A percentile compares a stretch with the other conserved stretches of the same genome.
Evolutionary conservation across 2,329 filamentous ascomycete genomes (phyloP).

Genomic region (Colletotrichum limetticola): DNA sequence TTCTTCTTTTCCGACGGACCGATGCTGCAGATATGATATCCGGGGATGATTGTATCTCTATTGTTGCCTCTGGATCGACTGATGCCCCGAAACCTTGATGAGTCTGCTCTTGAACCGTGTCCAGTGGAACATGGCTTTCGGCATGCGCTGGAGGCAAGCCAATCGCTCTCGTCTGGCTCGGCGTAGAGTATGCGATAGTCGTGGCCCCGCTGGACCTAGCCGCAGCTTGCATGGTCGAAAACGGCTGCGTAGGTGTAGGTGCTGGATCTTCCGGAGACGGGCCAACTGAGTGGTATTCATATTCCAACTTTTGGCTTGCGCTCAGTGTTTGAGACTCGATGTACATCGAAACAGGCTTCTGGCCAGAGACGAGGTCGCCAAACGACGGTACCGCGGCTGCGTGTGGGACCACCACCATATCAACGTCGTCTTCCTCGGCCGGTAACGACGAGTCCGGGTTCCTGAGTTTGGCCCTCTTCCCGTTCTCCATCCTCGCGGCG

Average conservation of each 20-base stretch:
- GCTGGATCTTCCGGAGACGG: conserved; percentile 36
- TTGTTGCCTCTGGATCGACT: neutral
- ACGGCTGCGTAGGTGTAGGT: conserved; percentile 22
- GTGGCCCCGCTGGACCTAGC: conserved; percentile 43
- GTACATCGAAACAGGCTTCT: conserved; percentile 41
- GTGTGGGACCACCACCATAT: conserved; percentile 37
- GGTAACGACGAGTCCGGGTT: neutral
- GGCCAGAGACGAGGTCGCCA: conserved; percentile 21
- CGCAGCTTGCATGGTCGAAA: conserved; percentile 14
- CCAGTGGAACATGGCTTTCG: neutral
- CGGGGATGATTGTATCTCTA: conserved; percentile 35
- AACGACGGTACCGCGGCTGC: conserved; percentile 22
- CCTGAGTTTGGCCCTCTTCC: conserved; percentile 5
- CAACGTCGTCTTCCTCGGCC: conserved; percentile 36
- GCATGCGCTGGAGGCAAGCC: neutral
- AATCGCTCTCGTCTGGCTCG: conserved; percentile 40
- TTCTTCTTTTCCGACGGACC: conserved; percentile 24
- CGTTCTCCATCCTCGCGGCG: neutral
- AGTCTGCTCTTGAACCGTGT: neutral
- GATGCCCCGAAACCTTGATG: neutral
- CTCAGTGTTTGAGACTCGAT: conserved; percentile 48
- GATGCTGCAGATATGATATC: conserved; percentile 36
- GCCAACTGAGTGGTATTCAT: conserved; percentile 47
- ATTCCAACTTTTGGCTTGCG: conserved; percentile 50
- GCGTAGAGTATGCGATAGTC: conserved; percentile 49